A percentile compares a stretch with the other conserved stretches of the same genome.
phyloP scores from a whole-genome alignment of 208 protist genomes.

The Trypanosoma congolense region DNA sequence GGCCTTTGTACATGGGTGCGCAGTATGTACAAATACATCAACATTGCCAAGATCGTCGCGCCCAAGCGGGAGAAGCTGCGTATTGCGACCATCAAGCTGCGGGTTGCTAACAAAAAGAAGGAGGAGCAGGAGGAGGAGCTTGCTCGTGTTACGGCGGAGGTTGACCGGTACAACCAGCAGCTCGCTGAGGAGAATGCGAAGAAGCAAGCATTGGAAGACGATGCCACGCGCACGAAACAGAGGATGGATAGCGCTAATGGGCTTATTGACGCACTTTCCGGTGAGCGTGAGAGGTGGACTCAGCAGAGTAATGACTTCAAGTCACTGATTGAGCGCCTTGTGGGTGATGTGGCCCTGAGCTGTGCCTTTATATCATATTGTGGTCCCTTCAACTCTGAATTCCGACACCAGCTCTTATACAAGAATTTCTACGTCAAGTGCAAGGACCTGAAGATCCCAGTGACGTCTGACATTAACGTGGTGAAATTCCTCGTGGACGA shows the following conservation, averaged over 20 bases:
- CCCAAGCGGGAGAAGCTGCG: conserved; percentile 94
- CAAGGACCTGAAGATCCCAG: conserved; percentile 87
- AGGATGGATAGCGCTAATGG: conserved; percentile 96
- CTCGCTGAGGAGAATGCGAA: conserved; percentile 92
- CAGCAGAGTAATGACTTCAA: conserved; percentile 96
- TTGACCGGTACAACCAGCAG: conserved; percentile 91
- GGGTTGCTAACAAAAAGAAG: conserved; percentile 93
- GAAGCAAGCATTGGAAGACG: conserved; percentile 96
- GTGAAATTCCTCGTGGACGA: conserved; percentile 96
- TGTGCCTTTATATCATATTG: conserved; percentile 98
- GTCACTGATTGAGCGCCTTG: conserved; percentile 91
- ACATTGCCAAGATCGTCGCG: conserved; percentile 94
- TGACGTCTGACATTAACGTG: conserved; percentile 92
- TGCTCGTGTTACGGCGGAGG: conserved; percentile 90
- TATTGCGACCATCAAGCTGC: conserved; percentile 86
- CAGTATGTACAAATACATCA: conserved; percentile 97
- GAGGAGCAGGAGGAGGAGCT: conserved; percentile 94
- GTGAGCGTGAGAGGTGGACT: conserved; percentile 96
- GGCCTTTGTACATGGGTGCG: conserved; percentile 95
- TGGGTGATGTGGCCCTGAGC: conserved; percentile 96
- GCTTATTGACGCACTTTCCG: conserved; percentile 96
- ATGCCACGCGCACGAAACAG: conserved; percentile 93
- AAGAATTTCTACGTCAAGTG: conserved; percentile 92
- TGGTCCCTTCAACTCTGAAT: conserved; percentile 98
- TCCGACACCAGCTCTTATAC: conserved; percentile 91